Evolutionary conservation across 2,329 filamentous ascomycete species (phyloP), one percentile per base, ranked within the genome.

Genomic region (Colletotrichum filicis): DNA sequence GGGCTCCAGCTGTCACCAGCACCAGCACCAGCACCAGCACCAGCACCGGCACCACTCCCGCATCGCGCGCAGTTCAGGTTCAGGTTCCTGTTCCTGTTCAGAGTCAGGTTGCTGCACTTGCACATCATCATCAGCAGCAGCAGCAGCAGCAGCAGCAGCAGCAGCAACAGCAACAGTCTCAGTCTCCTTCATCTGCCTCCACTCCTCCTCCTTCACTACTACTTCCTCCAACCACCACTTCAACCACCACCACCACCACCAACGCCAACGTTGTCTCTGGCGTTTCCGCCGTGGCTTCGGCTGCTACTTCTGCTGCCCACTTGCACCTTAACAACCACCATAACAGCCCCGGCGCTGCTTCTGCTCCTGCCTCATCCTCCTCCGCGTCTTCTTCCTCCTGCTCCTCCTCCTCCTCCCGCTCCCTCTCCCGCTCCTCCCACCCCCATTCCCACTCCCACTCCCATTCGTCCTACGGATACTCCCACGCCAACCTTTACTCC

Each of bases 401-500:
- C 24, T 64, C 42, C 30, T 65, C 42, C 24, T 26, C 24, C 63
- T 42, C 30, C 26, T 73, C 73, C 26, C 53, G 57, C 55, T 53
- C 63, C 55, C 66, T 66, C 53, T 66, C 64, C 30, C 37, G 37
- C 64, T 65, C 63, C 68, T 26, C 61, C 24, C 71, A 71, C 74
- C 28, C 67, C 53, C 72, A 62, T 49, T 46, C 74, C 65, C 68
- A 63, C 74, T 19, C 68, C 74, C 56, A 62, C 32, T 49, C 49
- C 30, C 68, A 74, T 28, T 75, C 70, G 65, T 42, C 52, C 46
- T 52, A 56, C 32, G 74, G 57, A 66, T 70, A 46, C 56, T 63
- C 26, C 30, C 32, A 42, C 55, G 59, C 24, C 46, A 30, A 37
- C 66, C 52, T 53, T 32, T 35, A 32, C 61, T 57, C 49, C 42